Conservation (phyloP, 78 protist species). For the Tieghemostelium lacteum region DNA sequence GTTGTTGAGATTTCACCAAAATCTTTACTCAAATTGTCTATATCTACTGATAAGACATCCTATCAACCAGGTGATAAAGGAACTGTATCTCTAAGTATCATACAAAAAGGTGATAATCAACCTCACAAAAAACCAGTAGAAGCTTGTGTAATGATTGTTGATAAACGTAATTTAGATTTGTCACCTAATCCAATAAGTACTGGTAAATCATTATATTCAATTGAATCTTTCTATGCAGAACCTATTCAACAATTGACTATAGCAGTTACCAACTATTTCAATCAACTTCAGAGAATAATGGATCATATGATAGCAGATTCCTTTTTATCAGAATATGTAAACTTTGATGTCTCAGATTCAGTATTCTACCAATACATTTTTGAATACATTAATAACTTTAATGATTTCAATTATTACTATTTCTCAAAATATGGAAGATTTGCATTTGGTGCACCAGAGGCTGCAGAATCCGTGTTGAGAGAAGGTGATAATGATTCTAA, state of each 20-base stretch:
- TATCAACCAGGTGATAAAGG: constrained; percentile 9
- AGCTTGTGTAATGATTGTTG: constrained; percentile 45
- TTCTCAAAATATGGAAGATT: too few species aligned
- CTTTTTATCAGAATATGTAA: neutral
- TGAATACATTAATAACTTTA: too few species aligned
- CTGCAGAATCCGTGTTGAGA: neutral
- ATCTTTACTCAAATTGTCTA: neutral
- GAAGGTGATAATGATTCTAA: too few species aligned
- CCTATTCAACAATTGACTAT: neutral
- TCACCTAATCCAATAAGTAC: constrained; percentile 10
- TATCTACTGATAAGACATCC: neutral
- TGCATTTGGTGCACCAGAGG: neutral
- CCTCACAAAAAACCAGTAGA: constrained; percentile 1
- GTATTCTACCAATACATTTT: too few species aligned
- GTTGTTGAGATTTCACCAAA: neutral
- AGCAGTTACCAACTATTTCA: neutral
- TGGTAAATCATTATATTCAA: constrained; percentile 26
- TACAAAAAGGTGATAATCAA: neutral
- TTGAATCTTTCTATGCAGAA: neutral
- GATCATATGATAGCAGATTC: neutral
- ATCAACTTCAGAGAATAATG: neutral
- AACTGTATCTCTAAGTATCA: neutral
- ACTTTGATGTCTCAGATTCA: neutral
- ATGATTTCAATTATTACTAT: too few species aligned
- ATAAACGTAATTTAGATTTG: constrained; percentile 38